Base-by-base conservation (phyloP, 2,329 filamentous ascomycete genomes). In the Daldinia sp. region DNA sequence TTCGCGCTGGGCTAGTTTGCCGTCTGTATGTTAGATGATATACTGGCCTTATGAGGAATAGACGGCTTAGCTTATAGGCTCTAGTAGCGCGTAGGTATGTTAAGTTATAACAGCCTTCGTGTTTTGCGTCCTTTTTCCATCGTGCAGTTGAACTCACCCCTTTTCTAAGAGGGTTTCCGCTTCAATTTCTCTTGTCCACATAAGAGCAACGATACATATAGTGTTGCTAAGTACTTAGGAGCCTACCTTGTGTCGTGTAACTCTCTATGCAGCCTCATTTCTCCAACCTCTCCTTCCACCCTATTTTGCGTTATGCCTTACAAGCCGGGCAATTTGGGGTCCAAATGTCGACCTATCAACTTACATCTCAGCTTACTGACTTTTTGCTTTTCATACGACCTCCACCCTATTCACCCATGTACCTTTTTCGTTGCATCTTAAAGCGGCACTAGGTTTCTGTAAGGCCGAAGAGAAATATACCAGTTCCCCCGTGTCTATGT, bases 391-490 rank as follows among this genome's bases (percentile, higher is more conserved):
- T 18, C 26, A 4, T 41, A 61, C 44, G 28, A 58, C 57, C 63
- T 63, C 63, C 72, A 68, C 74, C 74, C 68, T 74, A 72, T 72
- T 69, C 2, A 44, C 26, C 20, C 35, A 71, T 69, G 72, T 76
- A 75, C 67, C 70, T 63, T 12, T 9, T 53, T 28, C 55, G 50
- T 39, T 50, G 48, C 44, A 30, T 56, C 65, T 72, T 69, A 65
- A 70, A 72, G 53, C 26, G 6, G 60, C 48, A 51, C 26, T 4
- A 10, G 7, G 56, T n/a, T 55, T 53, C 4, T 6, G 15, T 26
- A 13, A 15, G 6, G 15, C 23, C 39, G 42, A 39, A 71, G 64
- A 72, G 69, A 75, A 74, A 75, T 73, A 74, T 60, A 4, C 15
- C 42, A 51, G 6, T 26, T 46, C 10, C 33, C 73, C 70, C 71